Percentiles rank a stretch among this genome's conserved stretches.
These are phyloP conservation scores for Paraphysoderma sedebokerense DNA, from an alignment of 371 early-diverging fungal genomes.

Conservation along the genomic window DNA sequence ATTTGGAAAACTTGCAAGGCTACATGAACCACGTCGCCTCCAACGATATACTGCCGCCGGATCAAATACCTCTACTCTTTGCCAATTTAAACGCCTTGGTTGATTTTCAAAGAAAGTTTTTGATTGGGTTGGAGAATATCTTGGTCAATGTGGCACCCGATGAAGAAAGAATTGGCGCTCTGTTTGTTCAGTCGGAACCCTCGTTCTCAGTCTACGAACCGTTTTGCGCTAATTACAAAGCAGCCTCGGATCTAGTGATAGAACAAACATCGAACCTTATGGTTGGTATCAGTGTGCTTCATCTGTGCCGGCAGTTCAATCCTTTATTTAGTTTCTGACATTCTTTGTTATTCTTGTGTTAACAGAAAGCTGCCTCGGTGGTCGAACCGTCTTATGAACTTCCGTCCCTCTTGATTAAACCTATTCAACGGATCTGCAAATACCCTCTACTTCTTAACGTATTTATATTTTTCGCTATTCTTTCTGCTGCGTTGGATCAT, in stretches of 20 bases:
- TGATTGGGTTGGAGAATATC: constrained; percentile 76
- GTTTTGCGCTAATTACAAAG: constrained; percentile 79
- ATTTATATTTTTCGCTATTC: constrained; percentile 2
- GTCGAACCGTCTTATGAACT: constrained; percentile 73
- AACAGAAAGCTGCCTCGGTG: constrained; percentile 35
- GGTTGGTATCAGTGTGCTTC: constrained; percentile 1
- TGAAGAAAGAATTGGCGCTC: constrained; percentile 72
- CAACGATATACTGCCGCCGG: constrained; percentile 45
- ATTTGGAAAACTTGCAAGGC: constrained; percentile 62
- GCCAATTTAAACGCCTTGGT: constrained; percentile 80
- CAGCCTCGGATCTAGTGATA: constrained; percentile 46
- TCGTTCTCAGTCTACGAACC: constrained; percentile 85
- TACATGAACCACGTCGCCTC: constrained; percentile 25
- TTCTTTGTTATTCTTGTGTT: not conserved
- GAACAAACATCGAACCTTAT: constrained; percentile 25
- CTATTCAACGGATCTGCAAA: constrained; percentile 92
- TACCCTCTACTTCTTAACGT: constrained; percentile 75
- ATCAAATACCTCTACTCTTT: constrained; percentile 63
- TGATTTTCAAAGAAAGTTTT: constrained; percentile 89
- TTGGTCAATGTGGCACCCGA: constrained; percentile 38
- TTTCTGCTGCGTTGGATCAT: not conserved
- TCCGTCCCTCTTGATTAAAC: constrained; percentile 85
- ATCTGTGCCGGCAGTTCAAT: not conserved
- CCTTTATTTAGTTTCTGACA: not conserved
- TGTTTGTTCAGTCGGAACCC: constrained; percentile 59